These are phyloP conservation scores for Pisolithus thermaeus DNA, from an alignment of 1,284 basidiomycete genomes.

Conservation along the genomic window DNA sequence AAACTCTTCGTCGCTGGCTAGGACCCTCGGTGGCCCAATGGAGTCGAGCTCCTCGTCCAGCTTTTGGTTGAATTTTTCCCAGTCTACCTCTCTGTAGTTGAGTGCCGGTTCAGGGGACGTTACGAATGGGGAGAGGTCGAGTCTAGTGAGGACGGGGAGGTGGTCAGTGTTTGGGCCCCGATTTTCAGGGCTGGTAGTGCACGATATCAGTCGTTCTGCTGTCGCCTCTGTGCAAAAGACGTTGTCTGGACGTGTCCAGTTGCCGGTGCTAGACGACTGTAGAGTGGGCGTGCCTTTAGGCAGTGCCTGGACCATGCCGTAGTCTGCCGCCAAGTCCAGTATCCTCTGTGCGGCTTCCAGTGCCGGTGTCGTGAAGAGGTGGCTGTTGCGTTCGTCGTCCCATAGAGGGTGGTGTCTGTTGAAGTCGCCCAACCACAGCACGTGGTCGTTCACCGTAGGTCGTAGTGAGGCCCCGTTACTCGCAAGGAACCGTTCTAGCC, in stretches of 20 bases:
- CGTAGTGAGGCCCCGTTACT: neutral
- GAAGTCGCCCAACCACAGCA: slow-evolving; percentile 27
- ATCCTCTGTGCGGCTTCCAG: neutral
- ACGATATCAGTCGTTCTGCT: neutral
- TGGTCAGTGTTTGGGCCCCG: neutral
- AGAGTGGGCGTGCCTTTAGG: neutral
- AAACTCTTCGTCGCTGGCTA: neutral
- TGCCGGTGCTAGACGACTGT: neutral
- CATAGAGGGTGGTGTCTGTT: slow-evolving; percentile 22
- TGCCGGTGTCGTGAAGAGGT: slow-evolving; percentile 24
- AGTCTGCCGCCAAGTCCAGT: neutral
- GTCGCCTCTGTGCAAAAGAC: neutral
- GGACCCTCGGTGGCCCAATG: neutral
- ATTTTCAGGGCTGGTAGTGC: neutral
- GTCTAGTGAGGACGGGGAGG: neutral
- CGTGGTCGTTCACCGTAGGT: neutral
- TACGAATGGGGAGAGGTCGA: neutral
- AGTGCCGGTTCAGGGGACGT: no score
- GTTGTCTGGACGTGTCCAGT: neutral
- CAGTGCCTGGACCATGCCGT: neutral
- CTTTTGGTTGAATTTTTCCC: neutral
- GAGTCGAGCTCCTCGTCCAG: neutral
- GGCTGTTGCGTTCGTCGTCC: slow-evolving; percentile 30
- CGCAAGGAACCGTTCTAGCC: neutral
- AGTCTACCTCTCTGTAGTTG: neutral